Base-by-base conservation (phyloP, 2,329 filamentous ascomycete genomes). In the Paecilomyces sp. region DNA sequence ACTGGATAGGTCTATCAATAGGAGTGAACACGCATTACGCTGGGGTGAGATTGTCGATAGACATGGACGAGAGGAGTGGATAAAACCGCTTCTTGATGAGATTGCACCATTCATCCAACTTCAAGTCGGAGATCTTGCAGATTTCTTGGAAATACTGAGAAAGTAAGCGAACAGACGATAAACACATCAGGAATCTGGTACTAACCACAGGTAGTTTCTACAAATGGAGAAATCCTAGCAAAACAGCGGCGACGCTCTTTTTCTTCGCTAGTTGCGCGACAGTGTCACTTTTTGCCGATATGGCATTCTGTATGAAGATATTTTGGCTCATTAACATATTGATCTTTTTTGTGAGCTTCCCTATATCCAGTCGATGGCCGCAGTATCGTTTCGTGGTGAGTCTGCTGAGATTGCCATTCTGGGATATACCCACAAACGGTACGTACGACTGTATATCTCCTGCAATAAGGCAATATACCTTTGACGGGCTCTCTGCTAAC, bases 361-460 rank as follows among this genome's bases (percentile, higher is more conserved):
- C 73, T 4, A 65, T 77, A 55, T 62, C 71, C 1, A 71, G 72
- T 59, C 61, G 61, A 30, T 70, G 71, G 58, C 75, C 75, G 1
- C 68, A 70, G 54, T 76, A 75, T 61, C 63, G 75, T 30, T 68
- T 70, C 55, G 60, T 75, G 3, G 68, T 75, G 28, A 71, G 69
- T 47, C 70, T 71, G 1, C 63, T 75, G 25, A 68, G 70, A 54
- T 77, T 72, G 70, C 63, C 71, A 3, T 70, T 75, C 51, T 76
- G 74, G 74, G 71, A 72, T 54, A 73, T 76, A 30, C 75, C 75
- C 2, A 75, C 72, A 4, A 65, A 76, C 52, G 30, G 61, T 62
- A 59, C 36, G 61, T 51, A 28, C 33, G 13, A 6, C 25, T 18
- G 30, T 57, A 22, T 24, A 6, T 4, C 24, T 50, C 4, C 30